phyloP scores from a whole-genome alignment of 768 basidiomycete genomes.

The Lactarius quietus region DNA sequence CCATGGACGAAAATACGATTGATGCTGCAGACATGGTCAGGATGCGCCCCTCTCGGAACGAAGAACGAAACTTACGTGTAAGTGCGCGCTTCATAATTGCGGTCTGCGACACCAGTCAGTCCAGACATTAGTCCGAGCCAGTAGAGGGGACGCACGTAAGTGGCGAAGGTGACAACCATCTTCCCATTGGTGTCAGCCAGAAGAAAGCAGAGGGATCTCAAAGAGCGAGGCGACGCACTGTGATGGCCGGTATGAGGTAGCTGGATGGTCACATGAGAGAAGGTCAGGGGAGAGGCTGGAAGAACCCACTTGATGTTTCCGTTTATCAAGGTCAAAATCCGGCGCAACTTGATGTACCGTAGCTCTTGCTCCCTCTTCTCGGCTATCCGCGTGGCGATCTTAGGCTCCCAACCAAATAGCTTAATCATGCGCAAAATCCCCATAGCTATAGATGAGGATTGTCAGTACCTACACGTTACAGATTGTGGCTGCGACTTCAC shows the following conservation, averaged over 20 bases:
- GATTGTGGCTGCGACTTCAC: slow-evolving; percentile 23
- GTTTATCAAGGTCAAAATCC: slow-evolving; percentile 36
- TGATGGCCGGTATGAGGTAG: slow-evolving; percentile 39
- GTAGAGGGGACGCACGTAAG: slow-evolving; percentile 27
- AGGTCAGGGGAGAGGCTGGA: not conserved
- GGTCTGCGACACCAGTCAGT: slow-evolving; percentile 25
- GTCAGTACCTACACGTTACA: not conserved
- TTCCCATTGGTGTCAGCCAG: slow-evolving; percentile 16
- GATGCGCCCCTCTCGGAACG: not conserved
- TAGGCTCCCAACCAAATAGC: slow-evolving; percentile 62
- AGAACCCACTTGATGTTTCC: slow-evolving; percentile 32
- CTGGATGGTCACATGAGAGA: slow-evolving; percentile 23
- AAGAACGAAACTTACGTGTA: slow-evolving; percentile 25
- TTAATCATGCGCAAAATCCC: slow-evolving; percentile 47
- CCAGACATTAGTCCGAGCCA: not conserved
- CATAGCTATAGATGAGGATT: slow-evolving; percentile 30
- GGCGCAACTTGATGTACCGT: slow-evolving; percentile 34
- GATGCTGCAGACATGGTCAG: slow-evolving; percentile 25
- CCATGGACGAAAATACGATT: slow-evolving; percentile 33
- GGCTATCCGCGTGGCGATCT: slow-evolving; percentile 34
- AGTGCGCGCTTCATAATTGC: slow-evolving; percentile 35
- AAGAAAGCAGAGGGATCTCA: not conserved
- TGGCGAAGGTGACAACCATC: slow-evolving; percentile 36
- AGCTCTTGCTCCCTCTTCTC: slow-evolving; percentile 42
- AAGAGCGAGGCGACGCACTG: slow-evolving; percentile 23